These are phyloP conservation scores for Geosmithia flava DNA, from an alignment of 2,329 filamentous ascomycete genomes.

Conservation along the genomic window DNA sequence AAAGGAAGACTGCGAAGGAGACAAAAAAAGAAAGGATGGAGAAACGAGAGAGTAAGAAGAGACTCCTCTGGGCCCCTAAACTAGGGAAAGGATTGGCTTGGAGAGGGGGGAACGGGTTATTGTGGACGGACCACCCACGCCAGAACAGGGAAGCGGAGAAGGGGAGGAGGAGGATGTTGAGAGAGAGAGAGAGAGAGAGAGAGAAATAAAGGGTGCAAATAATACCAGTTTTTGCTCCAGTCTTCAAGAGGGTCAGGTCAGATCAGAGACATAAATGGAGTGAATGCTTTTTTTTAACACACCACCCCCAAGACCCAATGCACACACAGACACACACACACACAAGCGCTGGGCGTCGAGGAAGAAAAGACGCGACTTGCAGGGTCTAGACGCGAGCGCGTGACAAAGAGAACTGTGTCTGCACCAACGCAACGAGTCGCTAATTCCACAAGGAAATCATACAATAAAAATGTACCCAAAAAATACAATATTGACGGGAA, in stretches of 20 bases:
- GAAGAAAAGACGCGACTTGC: background rate
- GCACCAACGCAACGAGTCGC: too few species aligned
- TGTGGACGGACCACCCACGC: background rate
- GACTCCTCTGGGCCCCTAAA: background rate
- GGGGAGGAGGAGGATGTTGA: background rate
- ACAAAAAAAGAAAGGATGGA: constrained; percentile 3
- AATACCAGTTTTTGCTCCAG: too few species aligned
- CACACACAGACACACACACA: too few species aligned
- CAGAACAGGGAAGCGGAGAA: background rate
- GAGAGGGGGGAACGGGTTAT: background rate
- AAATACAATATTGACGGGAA: background rate
- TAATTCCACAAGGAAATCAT: too few species aligned
- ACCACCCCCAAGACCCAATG: too few species aligned
- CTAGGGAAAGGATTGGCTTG: background rate
- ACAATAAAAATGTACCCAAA: too few species aligned
- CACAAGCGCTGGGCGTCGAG: background rate
- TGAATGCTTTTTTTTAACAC: too few species aligned
- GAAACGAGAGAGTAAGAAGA: background rate
- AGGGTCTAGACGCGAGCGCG: background rate
- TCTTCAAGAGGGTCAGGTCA: too few species aligned
- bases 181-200: too few species aligned
- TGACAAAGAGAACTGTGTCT: too few species aligned
- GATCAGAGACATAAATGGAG: too few species aligned
- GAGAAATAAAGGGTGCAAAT: too few species aligned
- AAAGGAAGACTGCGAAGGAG: background rate